These are phyloP conservation scores for Botryotinia globosa DNA, from an alignment of 2,329 filamentous ascomycete species.

Conservation along the genomic window DNA sequence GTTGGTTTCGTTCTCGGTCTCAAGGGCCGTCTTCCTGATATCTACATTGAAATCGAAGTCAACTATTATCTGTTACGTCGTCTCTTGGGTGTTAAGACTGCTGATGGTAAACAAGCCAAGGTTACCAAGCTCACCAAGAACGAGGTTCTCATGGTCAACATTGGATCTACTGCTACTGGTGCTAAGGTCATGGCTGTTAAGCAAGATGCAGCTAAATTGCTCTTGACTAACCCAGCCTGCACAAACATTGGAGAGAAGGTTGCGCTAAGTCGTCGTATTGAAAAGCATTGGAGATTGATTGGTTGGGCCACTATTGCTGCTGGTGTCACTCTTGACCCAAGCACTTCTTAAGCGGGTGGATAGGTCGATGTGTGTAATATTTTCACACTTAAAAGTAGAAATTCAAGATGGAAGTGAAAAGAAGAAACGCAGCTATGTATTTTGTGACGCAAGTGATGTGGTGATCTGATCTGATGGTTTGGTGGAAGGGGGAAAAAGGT, in stretches of 20 bases:
- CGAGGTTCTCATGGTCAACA: slow-evolving; percentile 99
- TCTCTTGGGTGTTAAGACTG: slow-evolving; percentile 93
- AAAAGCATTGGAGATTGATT: slow-evolving; percentile 98
- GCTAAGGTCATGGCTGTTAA: slow-evolving; percentile 97
- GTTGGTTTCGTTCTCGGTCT: slow-evolving; percentile 97
- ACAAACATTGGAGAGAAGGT: slow-evolving; percentile 99
- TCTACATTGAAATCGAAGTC: slow-evolving; percentile 97
- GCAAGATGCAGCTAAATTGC: slow-evolving; percentile 94
- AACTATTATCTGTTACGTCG: slow-evolving; percentile 98
- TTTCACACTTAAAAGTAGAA: background rate
- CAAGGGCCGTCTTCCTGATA: slow-evolving; percentile 88
- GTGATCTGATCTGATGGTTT: slow-evolving; percentile 2
- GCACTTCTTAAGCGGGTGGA: slow-evolving; percentile 30
- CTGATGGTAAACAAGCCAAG: slow-evolving; percentile 98
- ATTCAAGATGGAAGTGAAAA: background rate
- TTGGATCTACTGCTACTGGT: slow-evolving; percentile 93
- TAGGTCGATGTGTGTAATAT: background rate
- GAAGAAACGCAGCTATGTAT: background rate
- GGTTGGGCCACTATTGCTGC: slow-evolving; percentile 69
- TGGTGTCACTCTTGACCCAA: slow-evolving; percentile 39
- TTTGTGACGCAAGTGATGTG: background rate
- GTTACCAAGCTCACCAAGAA: slow-evolving; percentile 98
- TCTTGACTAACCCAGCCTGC: slow-evolving; percentile 89
- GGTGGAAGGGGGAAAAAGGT: background rate
- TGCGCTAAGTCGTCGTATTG: slow-evolving; percentile 90